Evolutionary conservation across 169 alveolate species (phyloP).

Genomic region (Plasmodium gonderi): DNA sequence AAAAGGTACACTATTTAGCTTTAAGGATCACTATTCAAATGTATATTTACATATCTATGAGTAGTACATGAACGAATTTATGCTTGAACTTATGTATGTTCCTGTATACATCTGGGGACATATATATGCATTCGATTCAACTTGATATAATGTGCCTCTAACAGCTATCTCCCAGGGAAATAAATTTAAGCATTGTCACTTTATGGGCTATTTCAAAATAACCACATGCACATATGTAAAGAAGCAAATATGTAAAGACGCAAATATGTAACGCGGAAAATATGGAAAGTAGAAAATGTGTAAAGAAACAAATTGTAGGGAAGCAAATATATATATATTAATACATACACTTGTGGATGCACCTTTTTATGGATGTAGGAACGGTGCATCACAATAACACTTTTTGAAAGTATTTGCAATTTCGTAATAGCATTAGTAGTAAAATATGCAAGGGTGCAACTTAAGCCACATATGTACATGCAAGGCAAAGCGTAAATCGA

Average conservation of each 20-base stretch:
- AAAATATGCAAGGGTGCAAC: no score
- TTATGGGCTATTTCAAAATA: not conserved
- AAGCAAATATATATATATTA: not conserved
- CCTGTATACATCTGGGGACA: not conserved
- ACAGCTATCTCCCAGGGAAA: not conserved
- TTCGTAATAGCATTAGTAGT: constrained; percentile 3
- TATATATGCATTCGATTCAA: not conserved
- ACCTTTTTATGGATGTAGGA: not conserved
- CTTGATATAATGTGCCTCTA: not conserved
- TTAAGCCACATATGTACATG: no score
- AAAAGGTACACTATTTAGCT: not conserved
- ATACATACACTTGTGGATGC: not conserved
- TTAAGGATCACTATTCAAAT: not conserved
- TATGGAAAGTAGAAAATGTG: no score
- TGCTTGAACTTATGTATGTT: not conserved
- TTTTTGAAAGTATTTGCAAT: no score
- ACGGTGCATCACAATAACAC: not conserved
- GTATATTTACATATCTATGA: not conserved
- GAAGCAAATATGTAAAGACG: not conserved
- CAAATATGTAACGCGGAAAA: not conserved
- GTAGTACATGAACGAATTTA: not conserved
- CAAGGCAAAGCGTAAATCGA: no score
- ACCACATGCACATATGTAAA: not conserved
- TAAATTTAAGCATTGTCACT: not conserved
- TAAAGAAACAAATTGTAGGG: not conserved